These are phyloP conservation scores for Cordyceps pruinosa DNA, from an alignment of 2,329 filamentous ascomycete species.

Conservation along the genomic window DNA sequence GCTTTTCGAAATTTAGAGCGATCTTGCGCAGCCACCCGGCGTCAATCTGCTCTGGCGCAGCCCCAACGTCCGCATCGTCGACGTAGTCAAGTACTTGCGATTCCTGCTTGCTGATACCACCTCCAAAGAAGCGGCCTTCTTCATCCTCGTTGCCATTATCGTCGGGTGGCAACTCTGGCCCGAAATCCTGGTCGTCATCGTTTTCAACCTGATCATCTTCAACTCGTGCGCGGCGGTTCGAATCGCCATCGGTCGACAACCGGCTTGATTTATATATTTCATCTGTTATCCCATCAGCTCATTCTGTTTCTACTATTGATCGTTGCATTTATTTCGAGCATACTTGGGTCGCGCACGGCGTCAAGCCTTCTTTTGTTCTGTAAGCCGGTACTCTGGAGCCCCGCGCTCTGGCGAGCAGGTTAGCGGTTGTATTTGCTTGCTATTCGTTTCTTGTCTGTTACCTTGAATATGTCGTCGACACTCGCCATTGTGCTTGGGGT, in stretches of 20 bases:
- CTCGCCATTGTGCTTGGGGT: slow-evolving; percentile 38
- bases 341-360: slow-evolving; percentile 55
- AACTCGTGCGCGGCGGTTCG: slow-evolving; percentile 39
- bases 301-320: not conserved
- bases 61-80: slow-evolving; percentile 43
- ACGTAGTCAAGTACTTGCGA: slow-evolving; percentile 83
- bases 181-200: slow-evolving; percentile 44
- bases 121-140: slow-evolving; percentile 92
- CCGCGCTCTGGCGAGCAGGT: slow-evolving; percentile 31
- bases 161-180: slow-evolving; percentile 39
- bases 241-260: slow-evolving; percentile 35
- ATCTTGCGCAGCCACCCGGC: slow-evolving; percentile 74
- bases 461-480: slow-evolving; percentile 55
- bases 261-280: slow-evolving; percentile 60
- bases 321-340: slow-evolving; percentile 20
- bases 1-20: slow-evolving; percentile 79
- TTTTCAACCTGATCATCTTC: slow-evolving; percentile 40
- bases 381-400: slow-evolving; percentile 38
- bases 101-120: slow-evolving; percentile 76
- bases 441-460: slow-evolving; percentile 10
- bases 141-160: slow-evolving; percentile 60
- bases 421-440: slow-evolving; percentile 9
- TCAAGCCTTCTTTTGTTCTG: slow-evolving; percentile 59
- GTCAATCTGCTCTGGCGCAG: slow-evolving; percentile 69
- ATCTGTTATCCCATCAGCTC: slow-evolving; percentile 29